Conservation (phyloP, 2,329 filamentous ascomycete species). For the Ascochyta lentis region DNA sequence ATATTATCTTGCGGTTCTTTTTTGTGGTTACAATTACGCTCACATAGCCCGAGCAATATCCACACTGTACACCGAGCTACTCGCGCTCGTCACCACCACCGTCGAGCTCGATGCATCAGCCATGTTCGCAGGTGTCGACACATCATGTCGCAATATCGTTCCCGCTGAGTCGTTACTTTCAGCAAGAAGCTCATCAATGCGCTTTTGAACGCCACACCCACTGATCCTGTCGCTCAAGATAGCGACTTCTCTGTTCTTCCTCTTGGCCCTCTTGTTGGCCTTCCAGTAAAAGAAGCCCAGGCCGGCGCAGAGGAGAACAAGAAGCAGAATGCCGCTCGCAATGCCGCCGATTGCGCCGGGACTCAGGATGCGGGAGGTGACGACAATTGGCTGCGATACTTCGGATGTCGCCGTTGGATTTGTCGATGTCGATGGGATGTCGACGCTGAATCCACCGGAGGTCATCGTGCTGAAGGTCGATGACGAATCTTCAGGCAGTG, state of each 20-base stretch:
- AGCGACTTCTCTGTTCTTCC: slow-evolving; percentile 14
- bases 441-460: background rate
- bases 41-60: background rate
- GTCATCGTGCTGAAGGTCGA: background rate
- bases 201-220: slow-evolving; percentile 7
- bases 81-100: background rate
- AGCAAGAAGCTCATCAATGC: slow-evolving; percentile 16
- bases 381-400: background rate
- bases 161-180: background rate
- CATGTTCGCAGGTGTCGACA: background rate
- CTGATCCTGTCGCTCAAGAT: slow-evolving; percentile 11
- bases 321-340: background rate
- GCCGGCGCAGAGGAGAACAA: background rate
- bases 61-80: slow-evolving; percentile 1
- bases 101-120: background rate
- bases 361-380: background rate
- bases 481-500: background rate
- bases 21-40: background rate
- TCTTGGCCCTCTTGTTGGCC: slow-evolving; percentile 11
- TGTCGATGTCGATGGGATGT: background rate
- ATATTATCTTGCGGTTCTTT: no score
- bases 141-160: background rate
- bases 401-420: background rate
- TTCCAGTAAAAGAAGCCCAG: slow-evolving; percentile 12
- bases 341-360: slow-evolving; percentile 1